Conservation (phyloP, 164 flowering plant genomes). For the Annona squamosa region DNA sequence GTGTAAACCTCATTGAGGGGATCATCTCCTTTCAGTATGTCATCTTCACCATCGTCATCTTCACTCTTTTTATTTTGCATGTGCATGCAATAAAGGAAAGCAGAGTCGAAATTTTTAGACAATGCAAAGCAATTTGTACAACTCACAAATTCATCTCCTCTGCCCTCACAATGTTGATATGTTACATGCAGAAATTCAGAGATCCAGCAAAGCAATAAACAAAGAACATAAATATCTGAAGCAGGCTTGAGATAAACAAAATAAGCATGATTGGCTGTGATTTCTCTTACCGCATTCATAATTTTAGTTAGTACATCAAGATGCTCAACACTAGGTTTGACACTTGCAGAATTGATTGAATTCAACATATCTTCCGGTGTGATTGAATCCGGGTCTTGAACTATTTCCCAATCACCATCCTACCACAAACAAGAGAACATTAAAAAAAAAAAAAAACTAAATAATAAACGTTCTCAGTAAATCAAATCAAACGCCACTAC, state of each 20-base stretch:
- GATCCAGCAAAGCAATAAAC: background rate
- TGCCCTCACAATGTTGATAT: too few species aligned
- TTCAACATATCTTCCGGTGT: conserved; percentile 27
- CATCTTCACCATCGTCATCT: conserved; percentile 62
- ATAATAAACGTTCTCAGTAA: background rate
- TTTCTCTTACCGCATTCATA: conserved; percentile 46
- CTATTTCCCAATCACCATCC: conserved; percentile 94
- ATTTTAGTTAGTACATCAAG: conserved; percentile 73
- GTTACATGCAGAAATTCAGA: too few species aligned
- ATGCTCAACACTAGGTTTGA: conserved; percentile 48
- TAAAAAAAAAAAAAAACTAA: background rate
- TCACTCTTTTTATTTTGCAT: conserved; percentile 33
- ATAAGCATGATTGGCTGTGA: background rate
- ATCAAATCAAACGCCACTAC: background rate
- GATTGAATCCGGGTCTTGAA: conserved; percentile 30
- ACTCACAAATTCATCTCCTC: too few species aligned
- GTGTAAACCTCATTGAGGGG: conserved; percentile 71
- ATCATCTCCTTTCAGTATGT: conserved; percentile 43
- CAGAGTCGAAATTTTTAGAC: background rate
- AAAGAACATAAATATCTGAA: background rate
- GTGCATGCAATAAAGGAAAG: conserved; percentile 1
- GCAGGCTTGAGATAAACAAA: background rate
- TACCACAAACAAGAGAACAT: conserved; percentile 17
- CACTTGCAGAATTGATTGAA: conserved; percentile 29
- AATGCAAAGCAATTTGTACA: background rate